A percentile compares a stretch with the other conserved stretches of the same genome.
Conservation (phyloP, 768 basidiomycete species). For the Tricholoma sp. region DNA sequence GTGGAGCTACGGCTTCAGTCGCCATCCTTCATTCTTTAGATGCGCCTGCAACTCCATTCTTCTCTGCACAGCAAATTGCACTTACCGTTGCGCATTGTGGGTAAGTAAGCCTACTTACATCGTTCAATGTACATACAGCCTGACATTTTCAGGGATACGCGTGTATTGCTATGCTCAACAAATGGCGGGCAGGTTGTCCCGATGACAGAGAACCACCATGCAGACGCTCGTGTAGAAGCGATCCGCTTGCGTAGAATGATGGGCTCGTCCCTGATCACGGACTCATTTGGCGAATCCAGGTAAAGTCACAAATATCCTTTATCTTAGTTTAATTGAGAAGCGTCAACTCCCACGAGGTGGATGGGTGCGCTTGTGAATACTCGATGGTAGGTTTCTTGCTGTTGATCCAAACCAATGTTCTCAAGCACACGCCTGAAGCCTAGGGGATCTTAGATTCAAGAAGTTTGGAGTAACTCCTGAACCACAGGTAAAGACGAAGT, state of each 20-base stretch:
- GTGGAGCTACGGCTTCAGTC: slow-evolving; percentile 89
- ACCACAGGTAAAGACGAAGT: slow-evolving; percentile 75
- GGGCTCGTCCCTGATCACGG: slow-evolving; percentile 84
- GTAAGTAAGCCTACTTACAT: slow-evolving; percentile 35
- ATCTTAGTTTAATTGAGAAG: not conserved
- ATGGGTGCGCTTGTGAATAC: slow-evolving; percentile 95
- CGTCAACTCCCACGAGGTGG: slow-evolving; percentile 50
- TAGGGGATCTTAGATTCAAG: slow-evolving; percentile 89
- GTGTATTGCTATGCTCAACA: slow-evolving; percentile 76
- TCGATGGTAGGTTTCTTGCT: slow-evolving; percentile 52
- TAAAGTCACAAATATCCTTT: slow-evolving; percentile 24
- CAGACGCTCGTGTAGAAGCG: slow-evolving; percentile 86
- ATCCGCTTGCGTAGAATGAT: slow-evolving; percentile 84
- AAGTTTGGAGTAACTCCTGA: slow-evolving; percentile 90
- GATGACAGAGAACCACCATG: slow-evolving; percentile 94
- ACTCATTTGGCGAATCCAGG: slow-evolving; percentile 92
- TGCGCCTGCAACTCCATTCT: slow-evolving; percentile 74
- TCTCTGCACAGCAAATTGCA: slow-evolving; percentile 65
- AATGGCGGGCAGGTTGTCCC: slow-evolving; percentile 68
- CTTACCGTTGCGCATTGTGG: slow-evolving; percentile 93
- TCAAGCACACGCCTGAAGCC: slow-evolving; percentile 34
- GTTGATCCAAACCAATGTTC: not conserved
- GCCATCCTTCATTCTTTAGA: slow-evolving; percentile 91
- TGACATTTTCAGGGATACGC: slow-evolving; percentile 64
- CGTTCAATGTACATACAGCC: not conserved